A percentile compares a stretch with the other conserved stretches of the same genome.
Evolutionary conservation across 2,329 filamentous ascomycete genomes (phyloP).

Genomic region (Claviceps cyperi): DNA sequence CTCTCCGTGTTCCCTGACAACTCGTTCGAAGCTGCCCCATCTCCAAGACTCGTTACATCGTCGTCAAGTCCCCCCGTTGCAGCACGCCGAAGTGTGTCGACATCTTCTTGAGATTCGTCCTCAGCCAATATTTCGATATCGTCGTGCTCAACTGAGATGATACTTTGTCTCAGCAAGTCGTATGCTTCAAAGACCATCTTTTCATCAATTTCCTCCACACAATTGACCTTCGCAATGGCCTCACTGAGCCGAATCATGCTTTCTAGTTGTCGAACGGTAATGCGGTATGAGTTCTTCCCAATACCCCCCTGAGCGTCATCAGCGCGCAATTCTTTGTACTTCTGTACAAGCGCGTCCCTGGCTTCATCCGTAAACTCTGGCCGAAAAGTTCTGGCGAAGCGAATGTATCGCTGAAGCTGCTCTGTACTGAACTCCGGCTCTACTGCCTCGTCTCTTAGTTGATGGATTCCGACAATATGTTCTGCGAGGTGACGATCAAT

Average conservation of each 20-base stretch:
- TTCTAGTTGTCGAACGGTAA: slow-evolving; percentile 91
- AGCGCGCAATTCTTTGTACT: slow-evolving; percentile 87
- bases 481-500: slow-evolving; percentile 83
- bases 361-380: slow-evolving; percentile 85
- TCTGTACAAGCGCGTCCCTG: slow-evolving; percentile 69
- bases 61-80: slow-evolving; percentile 31
- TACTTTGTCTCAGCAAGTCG: slow-evolving; percentile 80
- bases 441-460: slow-evolving; percentile 80
- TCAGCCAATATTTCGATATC: slow-evolving; percentile 87
- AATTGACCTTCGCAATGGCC: slow-evolving; percentile 97
- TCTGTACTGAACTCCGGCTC: slow-evolving; percentile 91
- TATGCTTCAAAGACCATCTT: slow-evolving; percentile 85
- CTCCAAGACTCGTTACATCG: slow-evolving; percentile 25
- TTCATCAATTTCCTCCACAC: slow-evolving; percentile 74
- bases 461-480: slow-evolving; percentile 90
- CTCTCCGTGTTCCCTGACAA: slow-evolving; percentile 10
- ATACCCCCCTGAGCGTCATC: slow-evolving; percentile 91
- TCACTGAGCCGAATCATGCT: slow-evolving; percentile 90
- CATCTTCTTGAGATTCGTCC: slow-evolving; percentile 35
- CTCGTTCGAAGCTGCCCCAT: slow-evolving; percentile 22
- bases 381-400: slow-evolving; percentile 87
- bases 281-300: slow-evolving; percentile 89
- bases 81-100: slow-evolving; percentile 28
- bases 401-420: slow-evolving; percentile 91
- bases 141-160: slow-evolving; percentile 95